Evolutionary conservation across 352 stramenopile species (phyloP).

Genomic region (Elongisporangium prolatum): DNA sequence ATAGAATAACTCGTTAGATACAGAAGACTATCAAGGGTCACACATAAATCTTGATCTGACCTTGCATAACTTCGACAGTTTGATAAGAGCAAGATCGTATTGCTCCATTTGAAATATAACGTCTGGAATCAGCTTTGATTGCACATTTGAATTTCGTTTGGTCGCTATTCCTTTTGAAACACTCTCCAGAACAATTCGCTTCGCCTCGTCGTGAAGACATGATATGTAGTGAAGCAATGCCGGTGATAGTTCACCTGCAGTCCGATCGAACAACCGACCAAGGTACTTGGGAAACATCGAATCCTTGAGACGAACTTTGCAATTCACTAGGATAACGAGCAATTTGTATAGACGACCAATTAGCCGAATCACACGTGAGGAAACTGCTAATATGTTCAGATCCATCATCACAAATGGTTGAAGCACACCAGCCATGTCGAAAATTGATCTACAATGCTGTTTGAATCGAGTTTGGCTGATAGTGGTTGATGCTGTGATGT

Average conservation of each 20-base stretch:
- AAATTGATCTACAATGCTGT: constrained; percentile 22
- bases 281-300: constrained; percentile 33
- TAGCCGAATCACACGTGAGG: constrained; percentile 37
- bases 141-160: constrained; percentile 7
- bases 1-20: background rate
- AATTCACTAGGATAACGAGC: constrained; percentile 29
- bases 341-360: constrained; percentile 51
- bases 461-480: constrained; percentile 23
- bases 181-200: constrained; percentile 8
- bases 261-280: constrained; percentile 41
- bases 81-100: constrained; percentile 59
- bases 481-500: constrained; percentile 10
- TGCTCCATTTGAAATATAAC: constrained; percentile 70
- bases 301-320: constrained; percentile 39
- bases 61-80: constrained; percentile 60
- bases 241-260: constrained; percentile 30
- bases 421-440: constrained; percentile 28
- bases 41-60: constrained; percentile 9
- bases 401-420: constrained; percentile 45
- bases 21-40: too few relatives aligned
- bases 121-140: constrained; percentile 59
- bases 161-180: constrained; percentile 8
- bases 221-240: constrained; percentile 45
- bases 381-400: constrained; percentile 24
- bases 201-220: constrained; percentile 43